Evolutionary conservation across 768 basidiomycete species (phyloP).

Genomic region (Lentinus tigrinus): DNA sequence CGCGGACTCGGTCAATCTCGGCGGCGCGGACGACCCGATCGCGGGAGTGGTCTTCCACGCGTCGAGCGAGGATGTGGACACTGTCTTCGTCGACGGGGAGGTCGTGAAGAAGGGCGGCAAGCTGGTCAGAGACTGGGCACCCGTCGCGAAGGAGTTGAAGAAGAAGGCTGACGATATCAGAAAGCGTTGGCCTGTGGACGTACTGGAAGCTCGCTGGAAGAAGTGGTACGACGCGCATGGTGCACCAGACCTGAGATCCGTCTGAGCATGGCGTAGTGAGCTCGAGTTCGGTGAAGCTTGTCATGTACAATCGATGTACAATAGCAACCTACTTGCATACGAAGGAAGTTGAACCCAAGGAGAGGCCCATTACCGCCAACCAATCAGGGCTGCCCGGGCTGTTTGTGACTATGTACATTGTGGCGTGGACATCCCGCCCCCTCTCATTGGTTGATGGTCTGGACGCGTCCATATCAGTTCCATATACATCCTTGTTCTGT

Average conservation of each 20-base stretch:
- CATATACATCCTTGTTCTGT: background rate
- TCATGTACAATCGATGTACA: no score
- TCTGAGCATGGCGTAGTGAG: background rate
- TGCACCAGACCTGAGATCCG: background rate
- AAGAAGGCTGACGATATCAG: conserved; percentile 20
- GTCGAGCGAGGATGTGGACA: conserved; percentile 29
- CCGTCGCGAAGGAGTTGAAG: conserved; percentile 26
- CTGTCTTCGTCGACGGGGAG: conserved; percentile 32
- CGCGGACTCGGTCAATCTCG: conserved; percentile 28
- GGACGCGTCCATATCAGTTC: background rate
- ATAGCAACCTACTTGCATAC: no score
- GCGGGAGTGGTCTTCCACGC: conserved; percentile 30
- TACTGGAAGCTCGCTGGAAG: conserved; percentile 23
- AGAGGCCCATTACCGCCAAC: background rate
- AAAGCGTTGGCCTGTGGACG: conserved; percentile 19
- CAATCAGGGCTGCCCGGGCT: background rate
- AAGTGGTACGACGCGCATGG: conserved; percentile 21
- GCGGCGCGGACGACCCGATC: conserved; percentile 26
- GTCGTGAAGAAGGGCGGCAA: conserved; percentile 28
- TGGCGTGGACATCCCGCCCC: background rate
- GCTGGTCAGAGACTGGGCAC: conserved; percentile 26
- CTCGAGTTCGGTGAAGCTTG: no score
- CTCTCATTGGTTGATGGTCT: conserved; percentile 9
- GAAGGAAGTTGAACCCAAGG: no score
- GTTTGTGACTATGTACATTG: conserved; percentile 14